Evolutionary conservation across 1,139 yeast genomes (phyloP).

Genomic region (Diutina sp.): DNA sequence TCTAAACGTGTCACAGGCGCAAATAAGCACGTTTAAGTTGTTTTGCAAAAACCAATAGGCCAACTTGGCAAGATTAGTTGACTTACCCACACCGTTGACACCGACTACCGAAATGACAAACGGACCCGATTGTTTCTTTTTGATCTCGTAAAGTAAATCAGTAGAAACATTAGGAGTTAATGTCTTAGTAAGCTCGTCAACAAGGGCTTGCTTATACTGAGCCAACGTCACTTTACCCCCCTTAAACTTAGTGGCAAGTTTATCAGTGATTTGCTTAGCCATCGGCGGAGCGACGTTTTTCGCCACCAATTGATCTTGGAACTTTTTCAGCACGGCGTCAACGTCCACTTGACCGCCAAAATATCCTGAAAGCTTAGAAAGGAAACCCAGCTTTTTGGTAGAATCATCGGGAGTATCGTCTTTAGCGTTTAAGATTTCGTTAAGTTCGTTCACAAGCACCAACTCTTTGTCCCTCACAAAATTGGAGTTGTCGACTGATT

Average conservation of each 20-base stretch:
- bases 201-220: constrained; percentile 43
- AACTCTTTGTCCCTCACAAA: constrained; percentile 27
- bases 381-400: constrained; percentile 13
- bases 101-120: constrained; percentile 95
- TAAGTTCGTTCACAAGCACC: constrained; percentile 30
- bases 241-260: constrained; percentile 15
- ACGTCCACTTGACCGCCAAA: constrained; percentile 26
- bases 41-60: constrained; percentile 95
- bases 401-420: constrained; percentile 16
- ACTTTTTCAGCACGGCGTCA: constrained; percentile 28
- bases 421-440: constrained; percentile 25
- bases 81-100: constrained; percentile 92
- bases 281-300: constrained; percentile 33
- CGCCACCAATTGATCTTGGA: constrained; percentile 28
- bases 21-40: constrained; percentile 73
- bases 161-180: constrained; percentile 89
- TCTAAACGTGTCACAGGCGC: constrained; percentile 96
- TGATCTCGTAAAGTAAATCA: constrained; percentile 76
- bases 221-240: constrained; percentile 19
- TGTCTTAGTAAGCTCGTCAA: constrained; percentile 66
- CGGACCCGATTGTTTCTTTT: constrained; percentile 38
- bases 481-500: constrained; percentile 17
- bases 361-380: constrained; percentile 23
- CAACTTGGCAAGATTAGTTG: constrained; percentile 78
- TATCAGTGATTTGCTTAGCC: constrained; percentile 23